These are phyloP conservation scores for Saccharum spontaneum DNA, from an alignment of 176 grass and related monocot genomes.

Conservation along the genomic window DNA sequence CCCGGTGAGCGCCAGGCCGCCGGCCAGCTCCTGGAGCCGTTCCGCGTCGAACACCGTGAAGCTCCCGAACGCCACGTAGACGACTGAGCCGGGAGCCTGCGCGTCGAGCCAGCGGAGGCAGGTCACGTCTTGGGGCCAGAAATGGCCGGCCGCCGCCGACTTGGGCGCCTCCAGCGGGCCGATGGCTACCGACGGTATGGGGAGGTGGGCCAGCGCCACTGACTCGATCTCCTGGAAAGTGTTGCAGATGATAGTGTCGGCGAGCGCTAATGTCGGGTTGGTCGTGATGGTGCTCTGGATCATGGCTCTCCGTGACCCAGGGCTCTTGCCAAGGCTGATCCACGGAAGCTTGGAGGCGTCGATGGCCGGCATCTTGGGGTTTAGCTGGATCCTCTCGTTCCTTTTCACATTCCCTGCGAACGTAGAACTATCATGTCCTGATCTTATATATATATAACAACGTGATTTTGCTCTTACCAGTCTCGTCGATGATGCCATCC, in stretches of 20 bases:
- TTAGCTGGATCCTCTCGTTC: slow-evolving; percentile 31
- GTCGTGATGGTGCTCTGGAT: slow-evolving; percentile 17
- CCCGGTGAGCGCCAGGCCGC: slow-evolving; percentile 38
- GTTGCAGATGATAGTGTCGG: slow-evolving; percentile 54
- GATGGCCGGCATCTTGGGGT: slow-evolving; percentile 32
- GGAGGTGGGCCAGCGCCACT: slow-evolving; percentile 25
- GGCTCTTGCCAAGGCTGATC: neutral
- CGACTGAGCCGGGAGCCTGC: slow-evolving; percentile 34
- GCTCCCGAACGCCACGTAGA: slow-evolving; percentile 75
- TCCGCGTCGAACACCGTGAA: neutral
- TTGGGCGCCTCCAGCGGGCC: slow-evolving; percentile 32
- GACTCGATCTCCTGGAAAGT: slow-evolving; percentile 49
- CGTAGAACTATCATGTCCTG: too few relatives aligned
- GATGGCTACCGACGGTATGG: slow-evolving; percentile 39
- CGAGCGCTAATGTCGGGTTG: neutral
- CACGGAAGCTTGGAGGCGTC: slow-evolving; percentile 22
- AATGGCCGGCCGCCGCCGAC: neutral
- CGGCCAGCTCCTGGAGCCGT: slow-evolving; percentile 40
- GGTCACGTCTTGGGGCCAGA: slow-evolving; percentile 40
- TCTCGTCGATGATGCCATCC: slow-evolving; percentile 39
- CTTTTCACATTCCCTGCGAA: slow-evolving; percentile 27
- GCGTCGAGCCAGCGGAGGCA: slow-evolving; percentile 58
- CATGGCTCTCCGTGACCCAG: neutral
- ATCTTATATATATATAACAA: too few relatives aligned
- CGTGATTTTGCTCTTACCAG: slow-evolving; percentile 26